Base-by-base conservation (phyloP, 371 early-diverging fungal species). In the Circinella umbellata region DNA sequence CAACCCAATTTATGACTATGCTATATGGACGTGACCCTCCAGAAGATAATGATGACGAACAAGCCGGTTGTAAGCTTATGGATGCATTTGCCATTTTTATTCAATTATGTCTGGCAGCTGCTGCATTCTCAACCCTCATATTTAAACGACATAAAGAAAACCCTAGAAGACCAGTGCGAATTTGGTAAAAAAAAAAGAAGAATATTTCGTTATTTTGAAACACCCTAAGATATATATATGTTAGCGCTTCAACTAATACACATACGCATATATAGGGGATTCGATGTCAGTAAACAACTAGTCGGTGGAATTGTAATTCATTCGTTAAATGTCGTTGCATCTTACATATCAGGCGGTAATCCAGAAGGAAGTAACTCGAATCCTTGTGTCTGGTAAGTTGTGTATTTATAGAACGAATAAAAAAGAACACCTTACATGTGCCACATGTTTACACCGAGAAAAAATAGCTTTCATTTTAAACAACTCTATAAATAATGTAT, bases 281-380 rank as follows among this genome's bases (percentile, higher is more conserved):
- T 86, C 46, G 91, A 91, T 78, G 86, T 88, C 37, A 86, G 88
- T 72, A 90, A 90, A 67, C 91, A 91, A 71, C 78, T 86, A 14
- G 82, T 87, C 15, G 91, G 91, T 18, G 88, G 88, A 20, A 76
- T 83, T n/a, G 80, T 89, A 48, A 81, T 91, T 27, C 91, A 91
- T 69, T 77, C 86, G 4, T 76, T 91, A 15, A 91, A 91, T 65
- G 78, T 91, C 4, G 67, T 88, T n/a, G 86, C 87, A 8, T 83
- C 89, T 17, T 86, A 88, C 3, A 74, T 85, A 66, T 86, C 86
- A 66, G 85, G 88, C 0, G 77, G 80, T 0, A 76, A 78, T 38
- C 80, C 80, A 36, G 79, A 78, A 75, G 84, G 83, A 55, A 78
- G 72, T 49, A 63, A 80, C 42, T 75, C 84, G 17, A 91, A 91